Evolutionary conservation across 441 rosid species (phyloP), one percentile per base, ranked within the genome.

Genomic region (Cnidoscolus chayamansa): DNA sequence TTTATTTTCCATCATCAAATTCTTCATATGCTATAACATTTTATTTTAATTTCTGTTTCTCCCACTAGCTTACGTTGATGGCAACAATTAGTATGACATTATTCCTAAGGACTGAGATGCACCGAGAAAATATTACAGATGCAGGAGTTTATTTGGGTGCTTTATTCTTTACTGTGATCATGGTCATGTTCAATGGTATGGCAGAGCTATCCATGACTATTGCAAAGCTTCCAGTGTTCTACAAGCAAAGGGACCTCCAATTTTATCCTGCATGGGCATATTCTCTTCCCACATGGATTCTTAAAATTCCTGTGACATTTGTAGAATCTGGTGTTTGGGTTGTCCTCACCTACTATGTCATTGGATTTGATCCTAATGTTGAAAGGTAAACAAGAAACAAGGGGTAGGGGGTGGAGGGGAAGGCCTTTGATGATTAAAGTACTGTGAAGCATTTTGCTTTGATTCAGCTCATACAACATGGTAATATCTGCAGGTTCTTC

Each of bases 301-400:
- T 32, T 15, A 61, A 61, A 61, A 61, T 35, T 61, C 65, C 48
- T 7, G n/a, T 61, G 16, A 35, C 65, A 37, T 35, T 61, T 35
- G 0, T 78, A 31, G 95, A 94, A 80, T 90, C 84, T 20, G 90
- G 83, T 32, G 74, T 89, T 78, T 87, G 90, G 89, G 82, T 87
- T 8, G 70, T 88, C 83, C 30, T 85, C 51, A 88, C 96, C 13
- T 94, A 94, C 74, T 91, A 90, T 63, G 92, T 86, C 72, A 80
- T 88, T 0, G 98, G 97, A n/a, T 87, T 77, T 76, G 98, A 91
- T 76, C 91, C 97, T 25, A 77, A 80, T 53, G 47, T 83, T 15
- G 86, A 64, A 75, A 91, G 97, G 98, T 89, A 76, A 59, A 1
- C 7, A 31, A 25, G 37, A 61, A 37, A 1, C 0, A 0, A 40